Evolutionary conservation across 805 yeast species (phyloP).

Genomic region (Kuraishia molischiana): DNA sequence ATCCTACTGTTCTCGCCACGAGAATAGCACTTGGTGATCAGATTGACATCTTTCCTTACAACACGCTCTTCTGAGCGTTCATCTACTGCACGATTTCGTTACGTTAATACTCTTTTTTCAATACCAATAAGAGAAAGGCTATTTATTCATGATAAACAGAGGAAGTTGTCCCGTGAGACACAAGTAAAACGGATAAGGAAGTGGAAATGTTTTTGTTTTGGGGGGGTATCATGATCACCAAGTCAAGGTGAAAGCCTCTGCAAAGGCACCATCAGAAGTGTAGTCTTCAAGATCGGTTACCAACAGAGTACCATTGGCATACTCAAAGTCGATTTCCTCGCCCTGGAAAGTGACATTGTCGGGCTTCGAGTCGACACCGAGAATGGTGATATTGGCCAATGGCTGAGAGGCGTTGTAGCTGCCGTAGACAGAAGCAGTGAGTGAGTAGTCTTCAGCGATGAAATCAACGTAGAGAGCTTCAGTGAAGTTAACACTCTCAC

Average conservation of each 20-base stretch:
- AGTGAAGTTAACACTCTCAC: conserved; percentile 12
- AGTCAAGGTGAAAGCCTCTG: conserved; percentile 9
- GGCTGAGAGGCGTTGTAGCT: conserved; percentile 10
- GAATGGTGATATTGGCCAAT: conserved; percentile 13
- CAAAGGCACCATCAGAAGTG: conserved; percentile 12
- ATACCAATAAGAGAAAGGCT: too few species aligned
- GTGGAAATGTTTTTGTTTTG: too few species aligned
- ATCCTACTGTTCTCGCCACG: conserved; percentile 10
- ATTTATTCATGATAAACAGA: too few species aligned
- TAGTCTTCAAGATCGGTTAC: conserved; percentile 10
- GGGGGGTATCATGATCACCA: conserved; percentile 12
- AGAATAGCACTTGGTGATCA: conserved; percentile 17
- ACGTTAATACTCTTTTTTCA: too few species aligned
- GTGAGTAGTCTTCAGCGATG: conserved; percentile 6
- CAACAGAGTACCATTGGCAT: conserved; percentile 10
- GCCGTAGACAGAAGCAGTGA: conserved; percentile 10
- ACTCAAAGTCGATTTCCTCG: conserved; percentile 7
- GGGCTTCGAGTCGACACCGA: conserved; percentile 13
- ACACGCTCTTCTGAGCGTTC: conserved; percentile 17
- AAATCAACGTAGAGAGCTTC: conserved; percentile 13
- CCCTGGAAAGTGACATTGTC: conserved; percentile 9
- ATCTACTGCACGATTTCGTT: too few species aligned
- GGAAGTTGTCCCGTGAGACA: too few species aligned
- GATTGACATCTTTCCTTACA: conserved; percentile 19
- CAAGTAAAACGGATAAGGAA: too few species aligned